phyloP scores from a whole-genome alignment of 1,139 yeast genomes.

The Taphrina communis region DNA sequence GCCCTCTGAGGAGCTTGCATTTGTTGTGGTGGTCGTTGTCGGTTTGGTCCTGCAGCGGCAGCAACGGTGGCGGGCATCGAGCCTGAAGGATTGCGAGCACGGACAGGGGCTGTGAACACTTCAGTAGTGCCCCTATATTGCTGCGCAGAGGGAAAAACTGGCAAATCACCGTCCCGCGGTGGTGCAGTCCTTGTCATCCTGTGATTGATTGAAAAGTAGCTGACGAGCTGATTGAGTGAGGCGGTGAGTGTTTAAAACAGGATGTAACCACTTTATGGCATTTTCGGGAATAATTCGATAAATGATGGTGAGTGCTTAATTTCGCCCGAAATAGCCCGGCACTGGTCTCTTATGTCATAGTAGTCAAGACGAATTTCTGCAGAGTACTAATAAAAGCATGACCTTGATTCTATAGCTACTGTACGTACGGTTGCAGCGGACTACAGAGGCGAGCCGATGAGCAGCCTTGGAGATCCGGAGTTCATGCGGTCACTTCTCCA shows the following conservation, averaged over 20 bases:
- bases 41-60: not conserved
- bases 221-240: too few relatives aligned
- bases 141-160: constrained; percentile 24
- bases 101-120: not conserved
- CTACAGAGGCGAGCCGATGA: constrained; percentile 1
- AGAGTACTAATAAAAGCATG: too few relatives aligned
- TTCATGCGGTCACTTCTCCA: constrained; percentile 1
- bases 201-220: not conserved
- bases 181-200: constrained; percentile 19
- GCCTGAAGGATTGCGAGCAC: not conserved
- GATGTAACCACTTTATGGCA: too few relatives aligned
- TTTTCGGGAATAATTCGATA: too few relatives aligned
- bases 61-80: not conserved
- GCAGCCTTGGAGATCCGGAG: constrained; percentile 1
- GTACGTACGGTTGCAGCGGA: not conserved
- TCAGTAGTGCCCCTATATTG: constrained; percentile 18
- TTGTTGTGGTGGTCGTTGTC: constrained; percentile 3
- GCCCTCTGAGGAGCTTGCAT: not conserved
- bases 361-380: too few relatives aligned
- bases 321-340: too few relatives aligned
- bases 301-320: too few relatives aligned
- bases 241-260: too few relatives aligned
- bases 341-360: too few relatives aligned
- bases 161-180: constrained; percentile 24
- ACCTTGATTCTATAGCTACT: too few relatives aligned